Conservation (phyloP, 2,329 filamentous ascomycete species). For the Penicillium sp. region DNA sequence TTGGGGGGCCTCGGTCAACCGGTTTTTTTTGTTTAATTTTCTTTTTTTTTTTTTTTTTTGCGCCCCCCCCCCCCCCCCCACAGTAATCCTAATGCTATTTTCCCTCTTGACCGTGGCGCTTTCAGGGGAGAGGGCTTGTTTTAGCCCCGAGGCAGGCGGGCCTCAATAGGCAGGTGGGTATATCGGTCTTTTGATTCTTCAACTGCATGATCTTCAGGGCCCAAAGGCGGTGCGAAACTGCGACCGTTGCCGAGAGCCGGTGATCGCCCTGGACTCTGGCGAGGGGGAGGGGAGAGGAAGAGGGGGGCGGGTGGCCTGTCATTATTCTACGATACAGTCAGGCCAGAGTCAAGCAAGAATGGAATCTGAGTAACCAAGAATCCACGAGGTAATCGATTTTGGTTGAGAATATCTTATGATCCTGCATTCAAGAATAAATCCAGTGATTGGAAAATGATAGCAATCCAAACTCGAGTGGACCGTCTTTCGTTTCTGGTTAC, state of each 20-base stretch:
- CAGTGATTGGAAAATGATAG: background rate
- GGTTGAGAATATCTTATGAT: background rate
- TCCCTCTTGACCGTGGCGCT: constrained; percentile 3
- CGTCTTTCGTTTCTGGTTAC: background rate
- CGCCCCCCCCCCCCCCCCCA: background rate
- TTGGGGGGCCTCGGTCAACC: background rate
- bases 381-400: no score
- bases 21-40: background rate
- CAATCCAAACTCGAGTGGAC: background rate
- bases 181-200: background rate
- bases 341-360: background rate
- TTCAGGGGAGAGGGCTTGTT: constrained; percentile 6
- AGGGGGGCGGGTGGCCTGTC: background rate
- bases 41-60: background rate
- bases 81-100: background rate
- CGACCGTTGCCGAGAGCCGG: constrained; percentile 12
- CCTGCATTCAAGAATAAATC: background rate
- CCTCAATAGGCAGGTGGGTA: constrained; percentile 11
- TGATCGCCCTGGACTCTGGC: background rate
- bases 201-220: constrained; percentile 12
- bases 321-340: no score
- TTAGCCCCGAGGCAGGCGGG: constrained; percentile 2
- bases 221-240: background rate
- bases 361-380: background rate
- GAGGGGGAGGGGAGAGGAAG: background rate